Percentiles rank a stretch among this genome's conserved stretches.
Conservation (phyloP, 768 basidiomycete genomes). For the Mycena olivaceomarginata region DNA sequence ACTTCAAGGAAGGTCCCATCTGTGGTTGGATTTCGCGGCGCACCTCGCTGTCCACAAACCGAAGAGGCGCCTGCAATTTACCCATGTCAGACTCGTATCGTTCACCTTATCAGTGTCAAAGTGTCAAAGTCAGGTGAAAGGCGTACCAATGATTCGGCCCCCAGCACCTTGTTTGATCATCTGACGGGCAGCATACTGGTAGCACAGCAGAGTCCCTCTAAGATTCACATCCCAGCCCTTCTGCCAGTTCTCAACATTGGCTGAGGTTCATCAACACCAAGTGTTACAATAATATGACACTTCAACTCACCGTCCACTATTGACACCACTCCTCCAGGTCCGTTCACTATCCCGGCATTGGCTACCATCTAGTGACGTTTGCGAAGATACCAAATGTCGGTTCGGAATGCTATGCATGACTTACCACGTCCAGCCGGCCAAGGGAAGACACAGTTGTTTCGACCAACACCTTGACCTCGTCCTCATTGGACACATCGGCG, state of each 20-base stretch:
- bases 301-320: conserved; percentile 46
- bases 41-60: conserved; percentile 54
- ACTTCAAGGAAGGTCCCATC: too few relatives aligned
- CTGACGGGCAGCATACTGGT: conserved; percentile 64
- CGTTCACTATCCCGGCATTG: conserved; percentile 54
- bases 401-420: background rate
- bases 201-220: conserved; percentile 62
- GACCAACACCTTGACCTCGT: conserved; percentile 53
- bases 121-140: conserved; percentile 2
- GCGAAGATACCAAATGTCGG: background rate
- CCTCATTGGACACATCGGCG: conserved; percentile 53
- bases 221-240: conserved; percentile 60
- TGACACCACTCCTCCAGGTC: background rate
- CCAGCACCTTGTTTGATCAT: conserved; percentile 66
- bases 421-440: conserved; percentile 54
- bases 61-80: conserved; percentile 56
- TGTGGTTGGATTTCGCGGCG: background rate
- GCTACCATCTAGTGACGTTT: conserved; percentile 54
- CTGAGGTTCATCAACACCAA: conserved; percentile 45
- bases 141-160: conserved; percentile 63
- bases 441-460: conserved; percentile 44
- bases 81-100: background rate
- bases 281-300: too few relatives aligned
- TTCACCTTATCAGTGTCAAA: background rate
- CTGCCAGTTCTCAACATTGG: conserved; percentile 55